phyloP scores from a whole-genome alignment of 2,329 filamentous ascomycete species.

The Lasiodiplodia sp. region DNA sequence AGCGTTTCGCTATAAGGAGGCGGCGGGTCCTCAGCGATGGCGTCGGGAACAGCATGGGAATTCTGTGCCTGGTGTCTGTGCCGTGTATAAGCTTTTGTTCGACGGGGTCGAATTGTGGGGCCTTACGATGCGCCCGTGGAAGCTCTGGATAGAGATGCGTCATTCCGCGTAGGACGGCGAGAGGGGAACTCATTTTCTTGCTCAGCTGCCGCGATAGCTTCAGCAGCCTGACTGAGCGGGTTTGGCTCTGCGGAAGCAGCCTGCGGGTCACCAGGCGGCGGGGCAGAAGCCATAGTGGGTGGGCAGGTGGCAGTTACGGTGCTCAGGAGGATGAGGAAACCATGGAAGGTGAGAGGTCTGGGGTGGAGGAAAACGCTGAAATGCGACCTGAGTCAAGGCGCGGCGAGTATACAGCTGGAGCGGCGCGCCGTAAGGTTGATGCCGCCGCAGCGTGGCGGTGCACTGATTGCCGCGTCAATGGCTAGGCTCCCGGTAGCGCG shows the following conservation, averaged over 20 bases:
- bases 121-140: conserved; percentile 6
- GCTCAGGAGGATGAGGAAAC: neutral
- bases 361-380: neutral
- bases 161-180: neutral
- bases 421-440: conserved; percentile 1
- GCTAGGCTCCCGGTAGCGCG: neutral
- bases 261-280: conserved; percentile 18
- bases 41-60: neutral
- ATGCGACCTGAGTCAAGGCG: conserved; percentile 13
- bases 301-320: neutral
- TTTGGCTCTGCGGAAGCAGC: conserved; percentile 18
- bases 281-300: conserved; percentile 27
- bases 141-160: neutral
- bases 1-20: conserved; percentile 52
- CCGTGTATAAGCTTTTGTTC: conserved; percentile 4
- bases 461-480: conserved; percentile 23
- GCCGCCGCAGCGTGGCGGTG: conserved; percentile 19
- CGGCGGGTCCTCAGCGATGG: conserved; percentile 35
- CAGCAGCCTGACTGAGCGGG: conserved; percentile 23
- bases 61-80: neutral
- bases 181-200: neutral
- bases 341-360: neutral
- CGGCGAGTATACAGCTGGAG: neutral
- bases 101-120: no score
- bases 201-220: conserved; percentile 28